phyloP scores from a whole-genome alignment of 2,329 filamentous ascomycete species.

The Pleurostoma richardsiae region DNA sequence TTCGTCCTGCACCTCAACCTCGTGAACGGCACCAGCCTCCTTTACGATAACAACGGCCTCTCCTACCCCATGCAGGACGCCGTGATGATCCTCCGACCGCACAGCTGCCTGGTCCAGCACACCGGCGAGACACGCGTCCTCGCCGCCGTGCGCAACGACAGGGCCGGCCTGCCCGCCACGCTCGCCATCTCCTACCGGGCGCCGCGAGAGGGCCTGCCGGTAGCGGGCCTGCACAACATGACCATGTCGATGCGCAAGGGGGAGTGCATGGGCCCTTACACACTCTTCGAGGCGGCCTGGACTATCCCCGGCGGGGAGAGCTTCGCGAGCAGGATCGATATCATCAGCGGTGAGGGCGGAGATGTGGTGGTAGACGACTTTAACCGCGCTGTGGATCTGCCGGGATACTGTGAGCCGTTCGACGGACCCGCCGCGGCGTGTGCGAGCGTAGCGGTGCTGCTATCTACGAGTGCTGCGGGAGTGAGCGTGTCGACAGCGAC shows the following conservation, averaged over 20 bases:
- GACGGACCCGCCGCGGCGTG: neutral
- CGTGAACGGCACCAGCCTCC: constrained; percentile 33
- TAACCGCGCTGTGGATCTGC: constrained; percentile 4
- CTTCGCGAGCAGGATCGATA: constrained; percentile 4
- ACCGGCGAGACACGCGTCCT: constrained; percentile 32
- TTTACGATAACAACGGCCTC: constrained; percentile 48
- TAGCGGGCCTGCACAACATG: constrained; percentile 6
- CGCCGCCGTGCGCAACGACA: constrained; percentile 15
- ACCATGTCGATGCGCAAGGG: constrained; percentile 5
- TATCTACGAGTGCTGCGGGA: neutral
- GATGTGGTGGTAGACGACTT: constrained; percentile 1
- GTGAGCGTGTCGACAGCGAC: neutral
- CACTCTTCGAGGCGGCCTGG: constrained; percentile 4
- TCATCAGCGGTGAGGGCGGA: constrained; percentile 4
- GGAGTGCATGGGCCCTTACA: constrained; percentile 4
- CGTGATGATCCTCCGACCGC: constrained; percentile 44
- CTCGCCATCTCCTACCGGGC: constrained; percentile 5
- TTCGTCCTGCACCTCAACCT: constrained; percentile 40
- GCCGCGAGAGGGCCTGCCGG: constrained; percentile 3
- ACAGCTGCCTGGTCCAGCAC: constrained; percentile 42
- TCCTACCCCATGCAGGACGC: constrained; percentile 46
- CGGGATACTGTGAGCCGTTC: constrained; percentile 2
- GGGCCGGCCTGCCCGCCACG: neutral
- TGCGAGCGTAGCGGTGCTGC: neutral
- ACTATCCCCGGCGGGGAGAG: constrained; percentile 6